These are phyloP conservation scores for Chaetomiaceae sp. DNA, from an alignment of 2,329 filamentous ascomycete species.

Conservation along the genomic window DNA sequence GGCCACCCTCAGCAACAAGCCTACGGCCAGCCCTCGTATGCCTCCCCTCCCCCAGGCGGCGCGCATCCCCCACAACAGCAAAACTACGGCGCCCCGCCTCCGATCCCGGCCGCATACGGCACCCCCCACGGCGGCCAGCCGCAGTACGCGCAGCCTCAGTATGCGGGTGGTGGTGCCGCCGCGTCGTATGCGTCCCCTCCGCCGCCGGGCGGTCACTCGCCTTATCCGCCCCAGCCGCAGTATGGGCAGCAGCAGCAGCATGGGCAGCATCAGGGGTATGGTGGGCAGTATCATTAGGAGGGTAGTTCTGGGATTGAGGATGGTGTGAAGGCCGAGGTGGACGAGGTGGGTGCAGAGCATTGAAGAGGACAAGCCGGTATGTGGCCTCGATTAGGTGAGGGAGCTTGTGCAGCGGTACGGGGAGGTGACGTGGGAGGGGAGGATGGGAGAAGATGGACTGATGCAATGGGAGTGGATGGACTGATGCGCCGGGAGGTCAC, in stretches of 20 bases:
- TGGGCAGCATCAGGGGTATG: slow-evolving; percentile 13
- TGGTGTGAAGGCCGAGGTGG: background rate
- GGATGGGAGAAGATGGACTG: too few species aligned
- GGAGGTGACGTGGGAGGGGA: too few species aligned
- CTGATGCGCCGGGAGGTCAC: too few species aligned
- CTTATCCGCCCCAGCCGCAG: slow-evolving; percentile 22
- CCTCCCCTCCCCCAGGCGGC: slow-evolving; percentile 1
- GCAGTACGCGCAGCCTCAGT: slow-evolving; percentile 20
- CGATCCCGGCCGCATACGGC: background rate
- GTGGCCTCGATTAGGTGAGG: too few species aligned
- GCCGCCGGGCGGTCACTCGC: slow-evolving; percentile 1
- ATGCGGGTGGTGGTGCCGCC: slow-evolving; percentile 13
- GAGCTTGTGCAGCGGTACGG: too few species aligned
- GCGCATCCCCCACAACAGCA: slow-evolving; percentile 1
- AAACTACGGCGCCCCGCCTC: slow-evolving; percentile 5
- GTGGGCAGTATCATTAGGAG: slow-evolving; percentile 10
- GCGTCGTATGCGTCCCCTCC: background rate
- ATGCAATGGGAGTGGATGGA: too few species aligned
- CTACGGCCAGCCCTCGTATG: slow-evolving; percentile 16
- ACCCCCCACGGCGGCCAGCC: slow-evolving; percentile 11
- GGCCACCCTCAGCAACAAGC: slow-evolving; percentile 3
- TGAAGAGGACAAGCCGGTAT: too few species aligned
- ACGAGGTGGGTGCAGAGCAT: background rate
- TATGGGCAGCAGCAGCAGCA: slow-evolving; percentile 13
- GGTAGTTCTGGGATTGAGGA: background rate